phyloP scores from a whole-genome alignment of 345 rosid species.

The Raphanus raphanistrum region DNA sequence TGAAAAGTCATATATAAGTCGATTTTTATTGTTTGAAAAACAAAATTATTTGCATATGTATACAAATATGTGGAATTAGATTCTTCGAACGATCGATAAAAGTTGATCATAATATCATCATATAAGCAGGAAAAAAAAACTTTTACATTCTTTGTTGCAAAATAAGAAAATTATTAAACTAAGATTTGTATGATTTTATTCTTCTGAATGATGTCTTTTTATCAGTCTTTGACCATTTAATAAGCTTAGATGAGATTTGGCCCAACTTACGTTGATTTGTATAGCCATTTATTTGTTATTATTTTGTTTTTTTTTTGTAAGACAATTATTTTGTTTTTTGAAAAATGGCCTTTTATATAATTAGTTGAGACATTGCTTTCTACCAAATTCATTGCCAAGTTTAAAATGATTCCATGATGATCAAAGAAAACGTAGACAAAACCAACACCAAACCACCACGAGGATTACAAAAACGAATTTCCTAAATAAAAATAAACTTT shows the following conservation, averaged over 20 bases:
- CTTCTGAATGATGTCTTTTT: neutral
- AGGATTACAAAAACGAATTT: neutral
- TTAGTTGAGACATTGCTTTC: constrained; percentile 37
- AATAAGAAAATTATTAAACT: neutral
- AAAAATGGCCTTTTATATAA: neutral
- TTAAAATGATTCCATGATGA: neutral
- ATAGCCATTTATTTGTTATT: constrained; percentile 8
- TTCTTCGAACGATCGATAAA: neutral
- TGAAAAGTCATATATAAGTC: neutral
- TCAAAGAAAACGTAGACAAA: constrained; percentile 23
- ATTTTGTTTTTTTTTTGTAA: too few relatives aligned
- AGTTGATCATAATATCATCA: neutral
- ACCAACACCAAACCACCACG: constrained; percentile 26
- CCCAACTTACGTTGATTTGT: constrained; percentile 23
- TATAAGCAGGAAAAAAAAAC: neutral
- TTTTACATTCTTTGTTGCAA: neutral
- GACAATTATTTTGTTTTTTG: too few relatives aligned
- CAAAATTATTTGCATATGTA: neutral
- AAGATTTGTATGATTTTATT: constrained; percentile 15
- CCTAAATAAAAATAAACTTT: neutral
- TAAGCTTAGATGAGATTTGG: constrained; percentile 23
- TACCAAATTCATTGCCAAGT: constrained; percentile 21
- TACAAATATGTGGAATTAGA: neutral
- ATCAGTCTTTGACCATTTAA: constrained; percentile 23
- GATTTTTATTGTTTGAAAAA: neutral